phyloP scores from a whole-genome alignment of 2,329 filamentous ascomycete species.

The Westerdykella ornata region DNA sequence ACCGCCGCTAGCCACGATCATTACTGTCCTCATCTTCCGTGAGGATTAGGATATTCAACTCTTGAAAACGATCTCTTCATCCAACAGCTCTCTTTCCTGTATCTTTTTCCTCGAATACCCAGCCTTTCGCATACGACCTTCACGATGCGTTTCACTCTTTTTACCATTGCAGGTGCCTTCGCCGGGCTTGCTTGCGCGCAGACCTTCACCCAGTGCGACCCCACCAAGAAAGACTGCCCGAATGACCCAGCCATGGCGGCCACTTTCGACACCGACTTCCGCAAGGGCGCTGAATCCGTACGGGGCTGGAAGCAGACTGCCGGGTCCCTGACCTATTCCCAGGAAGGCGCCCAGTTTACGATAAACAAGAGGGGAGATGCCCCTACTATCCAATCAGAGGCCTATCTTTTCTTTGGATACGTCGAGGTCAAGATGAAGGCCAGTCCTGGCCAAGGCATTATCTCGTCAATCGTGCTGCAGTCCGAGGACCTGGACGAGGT shows the following conservation, averaged over 20 bases:
- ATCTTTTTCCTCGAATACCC: too few relatives aligned
- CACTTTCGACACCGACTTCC: conserved; percentile 41
- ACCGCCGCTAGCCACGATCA: too few relatives aligned
- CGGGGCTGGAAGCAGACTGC: conserved; percentile 36
- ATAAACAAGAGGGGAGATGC: conserved; percentile 45
- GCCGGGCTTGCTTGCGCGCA: conserved; percentile 35
- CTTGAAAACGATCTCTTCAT: too few relatives aligned
- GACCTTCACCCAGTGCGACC: conserved; percentile 43
- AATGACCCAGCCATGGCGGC: conserved; percentile 40
- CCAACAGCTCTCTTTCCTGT: too few relatives aligned
- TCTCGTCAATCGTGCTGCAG: conserved; percentile 75
- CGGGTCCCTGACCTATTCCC: conserved; percentile 40
- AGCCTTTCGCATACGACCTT: background rate
- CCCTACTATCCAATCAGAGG: conserved; percentile 66
- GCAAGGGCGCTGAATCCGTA: conserved; percentile 32
- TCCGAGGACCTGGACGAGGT: conserved; percentile 82
- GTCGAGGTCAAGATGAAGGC: conserved; percentile 74
- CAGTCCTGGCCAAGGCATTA: conserved; percentile 65
- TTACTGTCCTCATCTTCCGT: too few relatives aligned
- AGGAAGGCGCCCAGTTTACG: conserved; percentile 46
- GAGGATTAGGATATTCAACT: too few relatives aligned
- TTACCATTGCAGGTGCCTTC: conserved; percentile 26
- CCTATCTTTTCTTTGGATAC: conserved; percentile 80
- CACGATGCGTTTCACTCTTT: conserved; percentile 28
- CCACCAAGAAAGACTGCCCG: conserved; percentile 41